Base-by-base conservation (phyloP, 176 grass and related monocot genomes). In the Saccharum spontaneum region DNA sequence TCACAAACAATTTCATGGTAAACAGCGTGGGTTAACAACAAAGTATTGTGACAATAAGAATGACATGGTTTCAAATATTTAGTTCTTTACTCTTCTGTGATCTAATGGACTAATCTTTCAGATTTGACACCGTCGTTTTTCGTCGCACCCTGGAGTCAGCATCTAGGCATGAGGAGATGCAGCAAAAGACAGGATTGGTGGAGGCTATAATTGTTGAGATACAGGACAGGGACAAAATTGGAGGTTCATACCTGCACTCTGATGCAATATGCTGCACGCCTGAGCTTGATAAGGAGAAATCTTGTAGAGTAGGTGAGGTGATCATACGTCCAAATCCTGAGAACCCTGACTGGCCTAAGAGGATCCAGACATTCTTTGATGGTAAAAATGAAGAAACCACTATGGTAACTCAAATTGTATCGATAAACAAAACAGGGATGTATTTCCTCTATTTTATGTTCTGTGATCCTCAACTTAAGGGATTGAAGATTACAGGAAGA, bases 361-460 rank as follows among this genome's bases (percentile, higher is more conserved):
- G 97, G 62, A 92, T 99, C 54, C 97, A 99, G 68, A 94, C 93
- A 52, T 99, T 99, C 77, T 99, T 99, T 87, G 91, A 92, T 63
- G 93, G 91, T 72, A 89, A 9, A 59, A 72, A 44, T 64, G 93
- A 91, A 82, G 97, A 99, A 86, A 60, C 90, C 62, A 78, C 66
- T 54, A 96, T 96, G 97, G 62, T 65, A 52, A 85, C 90, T 43
- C 90, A 92, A 86, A 70, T 73, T 45, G 84, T 96, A 37, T 85
- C 82, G 20, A 86, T 96, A 79, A 99, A 89, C 63, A 91, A 83
- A 83, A 99, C 97, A 20, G 97, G 97, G 76, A 99, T 99, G 97
- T 99, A 99, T 77, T 99, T 96, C 67, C 97, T 96, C 64, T 99
- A 99, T 67, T 96, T 96, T 84, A 99, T 99, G 97, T 99, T 96